These are phyloP conservation scores for Cylindricascospora bacillispora DNA, from an alignment of 1,139 yeast genomes.

Conservation along the genomic window DNA sequence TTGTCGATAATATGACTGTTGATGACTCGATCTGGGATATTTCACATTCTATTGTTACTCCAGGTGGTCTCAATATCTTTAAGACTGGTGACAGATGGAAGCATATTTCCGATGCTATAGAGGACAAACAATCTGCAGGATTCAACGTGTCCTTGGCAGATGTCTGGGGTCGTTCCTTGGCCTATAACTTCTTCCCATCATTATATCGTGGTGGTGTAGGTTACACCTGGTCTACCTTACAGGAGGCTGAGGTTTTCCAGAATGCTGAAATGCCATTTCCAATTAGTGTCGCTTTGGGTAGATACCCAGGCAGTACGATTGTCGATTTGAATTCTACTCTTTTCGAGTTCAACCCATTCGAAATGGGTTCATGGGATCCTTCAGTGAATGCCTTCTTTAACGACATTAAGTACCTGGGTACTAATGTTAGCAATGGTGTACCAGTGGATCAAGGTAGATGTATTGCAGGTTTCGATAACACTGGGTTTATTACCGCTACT, in stretches of 20 bases:
- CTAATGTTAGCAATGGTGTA: constrained; percentile 46
- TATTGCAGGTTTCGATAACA: constrained; percentile 60
- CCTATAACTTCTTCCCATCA: constrained; percentile 58
- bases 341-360: constrained; percentile 71
- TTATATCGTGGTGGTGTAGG: constrained; percentile 36
- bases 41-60: constrained; percentile 38
- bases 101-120: constrained; percentile 16
- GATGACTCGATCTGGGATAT: constrained; percentile 45
- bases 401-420: constrained; percentile 60
- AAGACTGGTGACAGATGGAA: constrained; percentile 41
- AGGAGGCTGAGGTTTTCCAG: constrained; percentile 39
- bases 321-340: constrained; percentile 57
- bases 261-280: constrained; percentile 73
- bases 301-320: constrained; percentile 52
- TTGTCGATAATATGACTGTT: constrained; percentile 26
- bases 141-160: constrained; percentile 24
- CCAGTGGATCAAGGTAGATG: constrained; percentile 34
- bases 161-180: constrained; percentile 52
- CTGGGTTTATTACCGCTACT: constrained; percentile 65
- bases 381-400: constrained; percentile 54
- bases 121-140: constrained; percentile 3
- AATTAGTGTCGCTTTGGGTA: constrained; percentile 63
- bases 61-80: constrained; percentile 54
- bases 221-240: constrained; percentile 9
- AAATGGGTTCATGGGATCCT: constrained; percentile 86